A percentile compares a stretch with the other conserved stretches of the same genome.
phyloP scores from a whole-genome alignment of 805 yeast genomes.

The Cyberlindnera galapagoensis region DNA sequence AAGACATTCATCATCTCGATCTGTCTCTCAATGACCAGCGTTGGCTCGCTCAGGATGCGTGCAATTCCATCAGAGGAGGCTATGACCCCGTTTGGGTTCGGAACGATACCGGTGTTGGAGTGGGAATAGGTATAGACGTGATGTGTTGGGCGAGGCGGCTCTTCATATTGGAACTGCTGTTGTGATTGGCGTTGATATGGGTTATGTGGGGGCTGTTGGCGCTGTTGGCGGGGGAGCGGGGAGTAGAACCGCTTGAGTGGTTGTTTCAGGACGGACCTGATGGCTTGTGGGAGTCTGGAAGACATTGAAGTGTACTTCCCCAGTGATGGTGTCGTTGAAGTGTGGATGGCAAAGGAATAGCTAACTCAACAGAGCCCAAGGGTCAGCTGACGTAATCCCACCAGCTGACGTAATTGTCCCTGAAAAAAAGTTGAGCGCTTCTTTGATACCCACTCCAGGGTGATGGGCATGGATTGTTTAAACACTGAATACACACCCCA shows the following conservation, averaged over 20 bases:
- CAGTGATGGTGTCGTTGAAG: conserved; percentile 7
- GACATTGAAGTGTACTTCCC: too few species aligned
- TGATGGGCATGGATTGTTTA: too few species aligned
- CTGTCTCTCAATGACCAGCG: conserved; percentile 80
- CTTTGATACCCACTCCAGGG: too few species aligned
- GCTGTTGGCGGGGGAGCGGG: conserved; percentile 10
- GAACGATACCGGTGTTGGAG: conserved; percentile 30
- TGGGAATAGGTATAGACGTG: conserved; percentile 6
- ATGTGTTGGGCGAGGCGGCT: conserved; percentile 1
- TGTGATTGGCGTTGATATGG: background rate
- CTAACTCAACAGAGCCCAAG: too few species aligned
- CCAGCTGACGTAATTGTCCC: too few species aligned
- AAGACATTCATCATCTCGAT: conserved; percentile 83
- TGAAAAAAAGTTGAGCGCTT: too few species aligned
- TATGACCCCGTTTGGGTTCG: conserved; percentile 28
- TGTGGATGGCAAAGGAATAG: too few species aligned
- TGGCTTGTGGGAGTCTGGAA: too few species aligned
- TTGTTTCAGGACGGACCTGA: too few species aligned
- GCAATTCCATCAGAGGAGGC: conserved; percentile 54
- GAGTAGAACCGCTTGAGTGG: conserved; percentile 18
- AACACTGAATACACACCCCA: too few species aligned
- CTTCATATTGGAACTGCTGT: conserved; percentile 2
- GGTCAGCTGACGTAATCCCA: too few species aligned
- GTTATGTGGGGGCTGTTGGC: conserved; percentile 1
- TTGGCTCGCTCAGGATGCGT: conserved; percentile 66